Evolutionary conservation across 345 rosid species (phyloP).

Genomic region (Citrus hindsii): DNA sequence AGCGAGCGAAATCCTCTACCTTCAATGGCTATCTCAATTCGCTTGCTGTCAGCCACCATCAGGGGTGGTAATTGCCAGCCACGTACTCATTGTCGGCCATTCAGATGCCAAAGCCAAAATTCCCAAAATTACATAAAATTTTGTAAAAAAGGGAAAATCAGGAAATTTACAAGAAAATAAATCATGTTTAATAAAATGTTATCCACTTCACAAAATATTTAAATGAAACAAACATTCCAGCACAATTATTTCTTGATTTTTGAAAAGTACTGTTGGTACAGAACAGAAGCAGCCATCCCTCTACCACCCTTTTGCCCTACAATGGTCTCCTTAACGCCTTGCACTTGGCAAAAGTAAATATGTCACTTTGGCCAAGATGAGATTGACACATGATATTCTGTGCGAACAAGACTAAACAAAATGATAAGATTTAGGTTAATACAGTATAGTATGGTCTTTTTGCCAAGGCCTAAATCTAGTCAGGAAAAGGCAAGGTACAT

Average conservation of each 20-base stretch:
- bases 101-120: not conserved
- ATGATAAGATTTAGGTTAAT: not conserved
- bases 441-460: not conserved
- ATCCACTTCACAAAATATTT: not conserved
- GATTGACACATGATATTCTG: not conserved
- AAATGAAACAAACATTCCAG: not conserved
- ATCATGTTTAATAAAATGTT: not conserved
- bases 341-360: not conserved
- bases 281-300: not conserved
- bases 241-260: not conserved
- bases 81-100: not conserved
- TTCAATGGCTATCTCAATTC: not conserved
- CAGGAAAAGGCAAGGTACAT: not conserved
- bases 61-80: not conserved
- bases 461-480: not conserved
- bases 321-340: not conserved
- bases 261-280: not conserved
- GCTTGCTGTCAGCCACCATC: not conserved
- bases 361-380: not conserved
- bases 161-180: not conserved
- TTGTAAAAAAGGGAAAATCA: not conserved
- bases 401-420: not conserved
- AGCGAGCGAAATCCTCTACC: slow-evolving; percentile 8
- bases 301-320: not conserved
- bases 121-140: not conserved